Base-by-base conservation (phyloP, 495 filamentous ascomycete genomes). In the Xylaria scruposa region DNA sequence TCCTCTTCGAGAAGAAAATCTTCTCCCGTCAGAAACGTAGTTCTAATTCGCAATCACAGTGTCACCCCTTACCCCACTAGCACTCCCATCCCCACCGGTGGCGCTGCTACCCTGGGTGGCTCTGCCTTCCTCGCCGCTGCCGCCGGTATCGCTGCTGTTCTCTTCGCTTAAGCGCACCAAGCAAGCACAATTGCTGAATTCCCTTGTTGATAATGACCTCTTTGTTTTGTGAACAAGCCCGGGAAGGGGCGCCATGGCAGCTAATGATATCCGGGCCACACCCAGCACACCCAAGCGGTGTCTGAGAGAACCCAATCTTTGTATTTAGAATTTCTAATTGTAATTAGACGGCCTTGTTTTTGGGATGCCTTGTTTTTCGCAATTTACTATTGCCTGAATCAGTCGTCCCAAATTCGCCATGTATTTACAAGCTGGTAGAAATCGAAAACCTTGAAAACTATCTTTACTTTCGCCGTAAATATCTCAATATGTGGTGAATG, bases 141-240 rank as follows among this genome's bases (percentile, higher is more conserved):
- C 63, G 86, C 83, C 81, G 88, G 85, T 80, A 74, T 84, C 71
- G 83, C 78, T 70, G 86, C 86, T 75, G 71, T 85, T 70, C 58
- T 86, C 83, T 79, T 89, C 77, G 84, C 82, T 77, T 88, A 88
- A 84, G 79, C 29, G 29, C 79, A 17, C 33, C 40, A 19, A 63
- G 44, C 29, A 62, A 70, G 59, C 51, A 46, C 40, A 46, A 59
- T 68, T 68, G 51, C 40, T 59, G 51, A 53, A 68, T 68, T 68
- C 67, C 67, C 53, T 68, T 68, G 67, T 59, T 60, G 51, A 59
- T 59, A 36, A 54, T 59, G 49, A 54, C 65, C 47, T 40, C 49
- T 40, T 56, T 63, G 36, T 67, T 67, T 67, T 56, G 65, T 56
- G 47, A 67, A 26, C 49, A 56, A 67, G 49, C 65, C 65, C 49